Base-by-base conservation (phyloP, 352 stramenopile genomes). In the Bremia lactucae region DNA sequence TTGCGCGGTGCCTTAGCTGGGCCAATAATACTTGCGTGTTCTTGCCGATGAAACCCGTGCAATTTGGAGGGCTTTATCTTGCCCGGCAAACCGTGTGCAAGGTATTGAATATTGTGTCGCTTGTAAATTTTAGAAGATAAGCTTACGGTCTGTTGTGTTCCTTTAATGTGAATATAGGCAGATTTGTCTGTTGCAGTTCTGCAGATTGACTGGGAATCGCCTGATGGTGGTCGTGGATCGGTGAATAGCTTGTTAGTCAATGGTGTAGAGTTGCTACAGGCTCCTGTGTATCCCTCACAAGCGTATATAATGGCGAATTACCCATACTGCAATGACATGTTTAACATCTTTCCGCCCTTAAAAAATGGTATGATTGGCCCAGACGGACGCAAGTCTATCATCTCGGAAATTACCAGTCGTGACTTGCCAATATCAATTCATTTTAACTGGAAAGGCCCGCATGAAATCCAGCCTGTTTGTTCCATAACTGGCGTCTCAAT, bases 251-350 rank as follows among this genome's bases (percentile, higher is more conserved):
- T 91, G 24, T 56, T 55, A 6, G 28, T 91, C 25, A 87, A 87
- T 52, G 50, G 53, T 16, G 51, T 68, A 1, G 74, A 91, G 47
- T 53, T 88, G 39, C 58, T 91, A 10, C 45, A 36, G 9, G 55
- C 55, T 2, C 68, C 65, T 0, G 68, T 87, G 31, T 62, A 66
- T 33, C 79, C 79, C 28, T 83, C 66, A 0, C 59, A 78, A 29
- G 62, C 76, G 2, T 91, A 91, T 46, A 23, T 71, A 11, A 35
- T 68, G 11, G 42, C 59, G 33, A 83, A 91, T 47, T 91, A 91
- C 40, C 79, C 79, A 23, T 76, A 91, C 39, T 91, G 79, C 49
- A 75, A 85, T 45, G 79, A 91, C 44, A 83, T 88, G 69, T 91
- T 74, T 47, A 87, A 83, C 36, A 59, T 91, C 31, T 82, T 91